Percentiles rank a stretch among this genome's conserved stretches.
Conservation (phyloP, 1,284 basidiomycete genomes). For the Trichosporon coremiiforme region DNA sequence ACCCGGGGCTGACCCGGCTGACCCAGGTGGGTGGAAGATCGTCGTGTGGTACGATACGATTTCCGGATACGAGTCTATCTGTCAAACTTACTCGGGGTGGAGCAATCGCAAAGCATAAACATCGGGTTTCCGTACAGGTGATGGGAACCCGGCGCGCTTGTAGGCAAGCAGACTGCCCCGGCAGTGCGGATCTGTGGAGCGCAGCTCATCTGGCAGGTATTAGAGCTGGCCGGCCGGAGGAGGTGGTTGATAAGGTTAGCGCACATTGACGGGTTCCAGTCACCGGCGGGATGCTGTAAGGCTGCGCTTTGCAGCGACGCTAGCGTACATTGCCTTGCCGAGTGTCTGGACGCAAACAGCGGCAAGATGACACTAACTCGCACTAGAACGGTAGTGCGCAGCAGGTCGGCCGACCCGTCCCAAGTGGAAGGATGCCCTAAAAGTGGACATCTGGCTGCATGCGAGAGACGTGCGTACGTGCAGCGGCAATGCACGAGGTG, state of each 20-base stretch:
- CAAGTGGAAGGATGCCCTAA: not conserved
- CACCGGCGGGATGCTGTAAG: constrained; percentile 3
- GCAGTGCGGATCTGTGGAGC: not conserved
- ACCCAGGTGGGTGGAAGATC: not conserved
- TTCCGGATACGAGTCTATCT: not conserved
- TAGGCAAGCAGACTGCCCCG: not conserved
- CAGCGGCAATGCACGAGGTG: not conserved
- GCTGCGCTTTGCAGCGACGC: not conserved
- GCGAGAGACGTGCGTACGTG: not conserved
- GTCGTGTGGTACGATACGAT: not conserved
- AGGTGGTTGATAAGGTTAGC: not conserved
- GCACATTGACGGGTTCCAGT: constrained; percentile 6
- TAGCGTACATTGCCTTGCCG: not conserved
- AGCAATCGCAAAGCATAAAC: not conserved
- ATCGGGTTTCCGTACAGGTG: not conserved
- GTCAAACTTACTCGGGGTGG: not conserved
- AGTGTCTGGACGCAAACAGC: not conserved
- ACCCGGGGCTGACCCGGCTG: no score
- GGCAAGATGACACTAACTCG: not conserved
- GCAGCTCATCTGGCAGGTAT: not conserved
- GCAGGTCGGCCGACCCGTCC: not conserved
- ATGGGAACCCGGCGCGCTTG: constrained; percentile 2
- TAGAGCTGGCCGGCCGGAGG: not conserved
- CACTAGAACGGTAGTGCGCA: not conserved
- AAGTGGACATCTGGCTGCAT: not conserved